Evolutionary conservation across 1,284 basidiomycete species (phyloP).

Genomic region (Pseudozyma tsukubaensis): DNA sequence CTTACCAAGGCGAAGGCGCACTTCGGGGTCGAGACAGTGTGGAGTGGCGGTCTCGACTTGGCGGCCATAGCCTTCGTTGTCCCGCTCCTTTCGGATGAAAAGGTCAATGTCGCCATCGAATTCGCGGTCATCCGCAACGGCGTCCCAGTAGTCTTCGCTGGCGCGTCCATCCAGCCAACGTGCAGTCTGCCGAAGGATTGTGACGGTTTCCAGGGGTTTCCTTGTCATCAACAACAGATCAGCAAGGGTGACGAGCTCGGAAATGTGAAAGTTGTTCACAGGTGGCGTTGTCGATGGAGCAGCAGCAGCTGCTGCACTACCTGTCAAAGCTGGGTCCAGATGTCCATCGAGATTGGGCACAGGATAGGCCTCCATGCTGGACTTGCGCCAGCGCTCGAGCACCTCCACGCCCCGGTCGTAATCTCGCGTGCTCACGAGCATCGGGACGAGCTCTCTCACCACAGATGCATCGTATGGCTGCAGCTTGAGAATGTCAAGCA

Average conservation of each 20-base stretch:
- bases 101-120: constrained; percentile 74
- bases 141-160: constrained; percentile 82
- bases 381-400: constrained; percentile 76
- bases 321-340: constrained; percentile 33
- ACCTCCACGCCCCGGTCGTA: constrained; percentile 76
- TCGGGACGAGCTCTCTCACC: constrained; percentile 80
- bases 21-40: constrained; percentile 80
- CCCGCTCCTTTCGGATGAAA: constrained; percentile 40
- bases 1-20: constrained; percentile 86
- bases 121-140: constrained; percentile 81
- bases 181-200: constrained; percentile 80
- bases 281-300: constrained; percentile 5
- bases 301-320: constrained; percentile 2
- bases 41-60: constrained; percentile 69
- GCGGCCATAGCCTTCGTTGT: constrained; percentile 63
- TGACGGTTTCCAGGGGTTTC: constrained; percentile 78
- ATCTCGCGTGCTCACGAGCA: constrained; percentile 80
- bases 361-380: constrained; percentile 65
- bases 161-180: constrained; percentile 88
- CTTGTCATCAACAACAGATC: constrained; percentile 82
- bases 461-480: constrained; percentile 84
- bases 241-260: constrained; percentile 78
- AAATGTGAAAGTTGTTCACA: constrained; percentile 54
- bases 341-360: constrained; percentile 39
- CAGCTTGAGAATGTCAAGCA: constrained; percentile 80